Percentiles rank a stretch among this genome's conserved stretches.
Evolutionary conservation across 441 rosid species (phyloP).

Genomic region (Erodium trifolium): DNA sequence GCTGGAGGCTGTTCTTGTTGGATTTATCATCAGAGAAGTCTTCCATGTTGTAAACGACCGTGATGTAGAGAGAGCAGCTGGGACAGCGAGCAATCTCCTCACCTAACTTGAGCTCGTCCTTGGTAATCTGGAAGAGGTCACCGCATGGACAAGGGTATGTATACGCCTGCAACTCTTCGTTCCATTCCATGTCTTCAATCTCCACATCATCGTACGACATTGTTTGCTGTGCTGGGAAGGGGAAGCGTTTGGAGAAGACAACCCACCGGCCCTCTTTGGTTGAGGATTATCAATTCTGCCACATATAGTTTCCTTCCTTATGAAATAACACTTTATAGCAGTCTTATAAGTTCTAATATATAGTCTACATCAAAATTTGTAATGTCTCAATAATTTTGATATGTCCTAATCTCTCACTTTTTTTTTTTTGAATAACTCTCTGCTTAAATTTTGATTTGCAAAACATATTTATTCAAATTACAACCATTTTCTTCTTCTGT

Average conservation of each 20-base stretch:
- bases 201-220: constrained; percentile 98
- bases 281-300: neutral
- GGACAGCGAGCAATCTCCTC: constrained; percentile 90
- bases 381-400: too few relatives aligned
- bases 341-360: too few relatives aligned
- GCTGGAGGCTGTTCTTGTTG: constrained; percentile 29
- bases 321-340: too few relatives aligned
- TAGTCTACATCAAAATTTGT: too few relatives aligned
- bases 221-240: neutral
- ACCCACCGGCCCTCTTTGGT: neutral
- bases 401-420: too few relatives aligned
- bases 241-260: neutral
- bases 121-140: constrained; percentile 78
- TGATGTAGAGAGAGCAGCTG: constrained; percentile 84
- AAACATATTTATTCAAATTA: too few relatives aligned
- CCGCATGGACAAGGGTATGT: constrained; percentile 95
- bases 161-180: constrained; percentile 64
- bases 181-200: constrained; percentile 96
- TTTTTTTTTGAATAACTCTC: too few relatives aligned
- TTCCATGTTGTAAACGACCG: constrained; percentile 72
- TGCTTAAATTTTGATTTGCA: too few relatives aligned
- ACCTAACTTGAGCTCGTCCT: constrained; percentile 67
- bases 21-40: constrained; percentile 43
- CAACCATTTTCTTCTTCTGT: too few relatives aligned
- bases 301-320: too few relatives aligned